A percentile compares a stretch with the other conserved stretches of the same genome.
phyloP scores from a whole-genome alignment of 495 filamentous ascomycete species.

The Evansstolkia leycettana region DNA sequence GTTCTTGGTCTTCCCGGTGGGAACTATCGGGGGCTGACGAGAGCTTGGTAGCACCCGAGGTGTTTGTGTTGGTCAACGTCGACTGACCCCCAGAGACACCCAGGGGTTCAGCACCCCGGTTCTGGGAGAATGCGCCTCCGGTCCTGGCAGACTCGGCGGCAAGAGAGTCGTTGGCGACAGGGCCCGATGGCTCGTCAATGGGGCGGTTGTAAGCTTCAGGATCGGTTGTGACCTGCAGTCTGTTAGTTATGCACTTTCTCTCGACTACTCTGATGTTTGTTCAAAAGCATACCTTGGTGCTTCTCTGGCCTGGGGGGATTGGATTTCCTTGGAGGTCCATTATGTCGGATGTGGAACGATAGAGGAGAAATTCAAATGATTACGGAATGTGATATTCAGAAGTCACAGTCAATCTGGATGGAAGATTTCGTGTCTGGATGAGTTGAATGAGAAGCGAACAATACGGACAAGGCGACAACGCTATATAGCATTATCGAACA shows the following conservation, averaged over 20 bases:
- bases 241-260: background rate
- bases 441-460: slow-evolving; percentile 3
- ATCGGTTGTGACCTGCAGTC: slow-evolving; percentile 33
- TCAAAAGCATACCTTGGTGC: slow-evolving; percentile 29
- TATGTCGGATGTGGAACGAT: slow-evolving; percentile 1
- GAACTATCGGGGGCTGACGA: slow-evolving; percentile 35
- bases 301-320: slow-evolving; percentile 19
- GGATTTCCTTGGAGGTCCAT: slow-evolving; percentile 41
- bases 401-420: background rate
- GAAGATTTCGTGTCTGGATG: background rate
- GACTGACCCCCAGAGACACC: slow-evolving; percentile 33
- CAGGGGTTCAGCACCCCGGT: slow-evolving; percentile 37
- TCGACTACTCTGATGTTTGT: background rate
- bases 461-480: background rate
- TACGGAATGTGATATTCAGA: background rate
- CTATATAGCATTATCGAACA: slow-evolving; percentile 17
- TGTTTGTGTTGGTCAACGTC: slow-evolving; percentile 46
- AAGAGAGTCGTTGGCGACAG: slow-evolving; percentile 50
- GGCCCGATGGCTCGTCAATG: slow-evolving; percentile 41
- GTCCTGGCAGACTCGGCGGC: slow-evolving; percentile 45
- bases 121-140: slow-evolving; percentile 40
- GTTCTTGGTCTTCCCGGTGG: slow-evolving; percentile 32
- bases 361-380: background rate
- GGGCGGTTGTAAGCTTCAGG: slow-evolving; percentile 27
- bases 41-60: slow-evolving; percentile 37